phyloP scores from a whole-genome alignment of 768 basidiomycete genomes.

The Hypholoma sublateritium region DNA sequence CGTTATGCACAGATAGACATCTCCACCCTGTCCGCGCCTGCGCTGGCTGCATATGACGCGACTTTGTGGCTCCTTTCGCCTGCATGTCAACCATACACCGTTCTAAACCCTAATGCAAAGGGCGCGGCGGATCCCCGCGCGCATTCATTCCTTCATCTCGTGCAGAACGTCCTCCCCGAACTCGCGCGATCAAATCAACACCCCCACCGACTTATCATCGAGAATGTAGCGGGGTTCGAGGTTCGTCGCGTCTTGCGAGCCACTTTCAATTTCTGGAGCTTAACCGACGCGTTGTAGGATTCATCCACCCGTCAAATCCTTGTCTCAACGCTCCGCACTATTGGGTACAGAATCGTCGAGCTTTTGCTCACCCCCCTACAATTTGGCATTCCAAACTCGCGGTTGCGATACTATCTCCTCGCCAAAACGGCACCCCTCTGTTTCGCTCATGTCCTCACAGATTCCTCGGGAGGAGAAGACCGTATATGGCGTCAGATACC shows the following conservation, averaged over 20 bases:
- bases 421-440: conserved; percentile 49
- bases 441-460: conserved; percentile 30
- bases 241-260: conserved; percentile 35
- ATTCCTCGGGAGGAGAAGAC: neutral
- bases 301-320: conserved; percentile 63
- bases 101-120: conserved; percentile 71
- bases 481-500: conserved; percentile 56
- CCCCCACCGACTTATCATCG: conserved; percentile 65
- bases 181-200: conserved; percentile 43
- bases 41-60: conserved; percentile 48
- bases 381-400: conserved; percentile 81
- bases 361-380: conserved; percentile 74
- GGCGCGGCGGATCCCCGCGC: conserved; percentile 74
- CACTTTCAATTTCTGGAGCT: conserved; percentile 1
- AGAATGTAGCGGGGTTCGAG: conserved; percentile 86
- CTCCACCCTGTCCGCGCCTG: conserved; percentile 46
- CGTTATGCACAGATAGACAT: conserved; percentile 54
- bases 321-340: conserved; percentile 46
- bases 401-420: conserved; percentile 77
- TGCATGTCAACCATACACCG: conserved; percentile 83
- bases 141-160: conserved; percentile 70
- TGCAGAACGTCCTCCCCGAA: conserved; percentile 61
- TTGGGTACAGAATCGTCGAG: conserved; percentile 61
- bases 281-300: conserved; percentile 36
- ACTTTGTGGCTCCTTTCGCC: conserved; percentile 80